phyloP scores from a whole-genome alignment of 2,329 filamentous ascomycete genomes.

The Fusarium coffeatum region DNA sequence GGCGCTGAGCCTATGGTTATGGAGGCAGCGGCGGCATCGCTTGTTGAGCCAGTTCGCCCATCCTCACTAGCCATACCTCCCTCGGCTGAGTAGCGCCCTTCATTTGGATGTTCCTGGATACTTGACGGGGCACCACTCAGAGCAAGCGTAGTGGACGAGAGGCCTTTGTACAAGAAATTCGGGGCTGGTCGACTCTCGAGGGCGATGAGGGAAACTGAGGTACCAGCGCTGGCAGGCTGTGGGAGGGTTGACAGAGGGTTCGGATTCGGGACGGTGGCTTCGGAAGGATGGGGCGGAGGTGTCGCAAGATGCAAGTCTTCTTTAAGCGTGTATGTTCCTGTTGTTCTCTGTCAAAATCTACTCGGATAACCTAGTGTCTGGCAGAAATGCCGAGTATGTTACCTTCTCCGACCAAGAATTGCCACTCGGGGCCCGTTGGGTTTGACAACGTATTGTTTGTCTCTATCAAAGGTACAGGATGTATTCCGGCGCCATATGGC shows the following conservation, averaged over 20 bases:
- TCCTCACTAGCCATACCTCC: conserved; percentile 69
- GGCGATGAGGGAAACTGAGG: conserved; percentile 82
- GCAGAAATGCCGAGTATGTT: neutral
- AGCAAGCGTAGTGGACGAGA: conserved; percentile 63
- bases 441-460: conserved; percentile 90
- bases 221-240: conserved; percentile 84
- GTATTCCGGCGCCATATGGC: conserved; percentile 76
- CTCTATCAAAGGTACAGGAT: conserved; percentile 83
- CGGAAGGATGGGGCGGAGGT: conserved; percentile 93
- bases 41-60: conserved; percentile 64
- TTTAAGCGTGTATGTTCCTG: conserved; percentile 89
- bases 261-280: conserved; percentile 85
- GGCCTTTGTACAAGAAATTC: conserved; percentile 66
- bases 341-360: conserved; percentile 34
- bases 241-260: conserved; percentile 91
- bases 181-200: conserved; percentile 71
- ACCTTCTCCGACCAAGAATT: conserved; percentile 95
- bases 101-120: conserved; percentile 71
- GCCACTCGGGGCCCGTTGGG: conserved; percentile 84
- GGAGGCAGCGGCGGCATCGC: conserved; percentile 58
- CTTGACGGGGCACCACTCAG: conserved; percentile 59
- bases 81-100: conserved; percentile 70
- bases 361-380: neutral
- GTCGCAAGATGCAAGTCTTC: conserved; percentile 94
- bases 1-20: conserved; percentile 63